Conservation (phyloP, 2,329 filamentous ascomycete species). For the Davidsoniella neocaledoniae region DNA sequence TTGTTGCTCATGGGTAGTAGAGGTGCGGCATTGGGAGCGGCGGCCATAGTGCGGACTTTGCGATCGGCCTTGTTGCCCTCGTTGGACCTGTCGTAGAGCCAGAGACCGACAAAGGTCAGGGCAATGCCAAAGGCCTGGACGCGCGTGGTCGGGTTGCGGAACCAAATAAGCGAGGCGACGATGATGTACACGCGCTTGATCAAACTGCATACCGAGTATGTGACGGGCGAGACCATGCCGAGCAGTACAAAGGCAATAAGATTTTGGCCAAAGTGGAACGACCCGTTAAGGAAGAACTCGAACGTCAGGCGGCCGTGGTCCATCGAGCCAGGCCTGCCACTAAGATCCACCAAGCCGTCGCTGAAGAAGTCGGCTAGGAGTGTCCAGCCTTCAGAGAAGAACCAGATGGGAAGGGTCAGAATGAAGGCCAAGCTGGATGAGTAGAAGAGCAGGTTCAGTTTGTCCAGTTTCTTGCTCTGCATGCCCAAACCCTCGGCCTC, state of each 20-base stretch:
- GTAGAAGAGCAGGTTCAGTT: slow-evolving; percentile 90
- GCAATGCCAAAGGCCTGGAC: slow-evolving; percentile 72
- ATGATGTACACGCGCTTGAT: slow-evolving; percentile 98
- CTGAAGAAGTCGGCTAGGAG: slow-evolving; percentile 63
- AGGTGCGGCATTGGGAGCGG: slow-evolving; percentile 22
- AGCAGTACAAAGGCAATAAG: slow-evolving; percentile 86
- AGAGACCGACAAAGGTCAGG: slow-evolving; percentile 81
- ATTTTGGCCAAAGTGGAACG: slow-evolving; percentile 92
- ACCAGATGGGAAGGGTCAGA: slow-evolving; percentile 79
- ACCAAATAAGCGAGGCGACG: slow-evolving; percentile 88
- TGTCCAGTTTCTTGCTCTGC: slow-evolving; percentile 70
- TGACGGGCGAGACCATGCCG: slow-evolving; percentile 87
- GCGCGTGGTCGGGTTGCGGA: slow-evolving; percentile 70
- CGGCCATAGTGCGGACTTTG: slow-evolving; percentile 50
- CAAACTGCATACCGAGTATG: slow-evolving; percentile 87
- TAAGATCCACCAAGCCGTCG: slow-evolving; percentile 58
- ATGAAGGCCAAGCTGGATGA: slow-evolving; percentile 88
- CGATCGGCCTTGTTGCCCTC: slow-evolving; percentile 78
- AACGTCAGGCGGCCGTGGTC: slow-evolving; percentile 56
- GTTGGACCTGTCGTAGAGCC: slow-evolving; percentile 86
- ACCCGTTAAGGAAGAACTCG: slow-evolving; percentile 95
- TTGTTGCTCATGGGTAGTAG: slow-evolving; percentile 46
- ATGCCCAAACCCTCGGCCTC: slow-evolving; percentile 52
- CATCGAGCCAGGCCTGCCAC: slow-evolving; percentile 44
- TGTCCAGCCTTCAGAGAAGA: slow-evolving; percentile 71